Base-by-base conservation (phyloP, 495 filamentous ascomycete species). In the Penicillium herquei region DNA sequence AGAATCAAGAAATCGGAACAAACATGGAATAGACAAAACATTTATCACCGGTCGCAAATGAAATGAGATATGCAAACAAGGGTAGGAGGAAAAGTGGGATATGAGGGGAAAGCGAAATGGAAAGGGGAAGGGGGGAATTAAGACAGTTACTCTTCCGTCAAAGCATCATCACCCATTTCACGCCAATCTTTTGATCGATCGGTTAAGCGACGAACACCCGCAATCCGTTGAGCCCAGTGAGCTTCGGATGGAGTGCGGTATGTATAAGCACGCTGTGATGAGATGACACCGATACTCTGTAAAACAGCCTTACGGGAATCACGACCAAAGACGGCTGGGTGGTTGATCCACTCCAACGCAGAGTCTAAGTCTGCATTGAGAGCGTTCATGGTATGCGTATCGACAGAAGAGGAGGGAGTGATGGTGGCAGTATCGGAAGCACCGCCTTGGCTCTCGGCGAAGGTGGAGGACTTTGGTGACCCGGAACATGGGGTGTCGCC, bases 341-440 rank as follows among this genome's bases (percentile, higher is more conserved):
- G 95, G 62, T 87, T 90, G 68, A 99, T 98, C 94, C 94, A 99
- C 70, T 99, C 94, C n/a, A 99, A 78, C n/a, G 88, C 86, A 9
- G 89, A 79, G 66, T 97, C 89, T 8, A 99, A 81, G 63, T 98
- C 94, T 6, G 88, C 84, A 64, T 98, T 94, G 13, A 99, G 84
- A 5, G 95, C 95, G 16, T 82, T 78, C 63, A 98, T 89, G 4
- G 90, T 94, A 31, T 79, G 73, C 6, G 78, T 64, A 63, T 96
- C 92, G 51, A 97, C 91, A 9, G 88, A 86, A 3, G 84, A 80
- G 7, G 84, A 78, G 7, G 87, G 85, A 0, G 81, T 84, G 64
- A 89, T 86, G 34, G 83, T 83, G 49, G 77, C 68, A 6, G 79
- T 71, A 51, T 82, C 74, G 12, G 77, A 71, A 26, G 73, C 61